Percentiles rank a stretch among this genome's conserved stretches.
These are phyloP conservation scores for Penicillium frequentans DNA, from an alignment of 2,329 filamentous ascomycete species.

Conservation along the genomic window DNA sequence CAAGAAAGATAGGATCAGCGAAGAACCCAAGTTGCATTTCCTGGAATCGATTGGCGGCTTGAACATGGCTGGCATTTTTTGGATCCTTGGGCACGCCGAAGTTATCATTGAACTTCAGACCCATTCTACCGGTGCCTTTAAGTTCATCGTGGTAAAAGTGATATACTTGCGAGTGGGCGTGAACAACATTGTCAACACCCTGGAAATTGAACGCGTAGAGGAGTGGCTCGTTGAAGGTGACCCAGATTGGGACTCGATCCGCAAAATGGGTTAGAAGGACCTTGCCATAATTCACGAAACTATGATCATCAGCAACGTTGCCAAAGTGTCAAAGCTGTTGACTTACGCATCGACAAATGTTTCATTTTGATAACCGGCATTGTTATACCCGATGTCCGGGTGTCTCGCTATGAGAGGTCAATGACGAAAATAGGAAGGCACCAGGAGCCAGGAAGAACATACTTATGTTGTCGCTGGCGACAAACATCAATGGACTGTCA, in stretches of 20 bases:
- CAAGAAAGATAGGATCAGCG: slow-evolving; percentile 46
- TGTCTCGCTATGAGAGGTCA: slow-evolving; percentile 7
- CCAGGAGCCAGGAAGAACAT: background rate
- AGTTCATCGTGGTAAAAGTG: slow-evolving; percentile 42
- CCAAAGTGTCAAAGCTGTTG: background rate
- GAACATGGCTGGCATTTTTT: slow-evolving; percentile 23
- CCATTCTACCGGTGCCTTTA: slow-evolving; percentile 46
- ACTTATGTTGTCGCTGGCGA: slow-evolving; percentile 19
- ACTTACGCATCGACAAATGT: slow-evolving; percentile 41
- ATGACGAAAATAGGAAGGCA: background rate
- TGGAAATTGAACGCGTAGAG: slow-evolving; percentile 47
- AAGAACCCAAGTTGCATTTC: slow-evolving; percentile 43
- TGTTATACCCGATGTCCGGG: slow-evolving; percentile 28
- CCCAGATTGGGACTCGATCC: slow-evolving; percentile 42
- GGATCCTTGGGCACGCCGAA: slow-evolving; percentile 51
- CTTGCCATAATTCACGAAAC: slow-evolving; percentile 40
- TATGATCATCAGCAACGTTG: background rate
- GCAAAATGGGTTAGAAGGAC: slow-evolving; percentile 40
- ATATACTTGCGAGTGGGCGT: slow-evolving; percentile 39
- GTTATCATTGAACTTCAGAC: slow-evolving; percentile 50
- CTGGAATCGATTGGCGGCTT: slow-evolving; percentile 33
- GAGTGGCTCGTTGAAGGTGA: slow-evolving; percentile 44
- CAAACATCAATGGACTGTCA: slow-evolving; percentile 28
- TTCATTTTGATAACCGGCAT: slow-evolving; percentile 35
- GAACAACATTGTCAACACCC: slow-evolving; percentile 50